Evolutionary conservation across 2,329 filamentous ascomycete genomes (phyloP), one percentile per base, ranked within the genome.

Genomic region (Hypomyces rosellus): DNA sequence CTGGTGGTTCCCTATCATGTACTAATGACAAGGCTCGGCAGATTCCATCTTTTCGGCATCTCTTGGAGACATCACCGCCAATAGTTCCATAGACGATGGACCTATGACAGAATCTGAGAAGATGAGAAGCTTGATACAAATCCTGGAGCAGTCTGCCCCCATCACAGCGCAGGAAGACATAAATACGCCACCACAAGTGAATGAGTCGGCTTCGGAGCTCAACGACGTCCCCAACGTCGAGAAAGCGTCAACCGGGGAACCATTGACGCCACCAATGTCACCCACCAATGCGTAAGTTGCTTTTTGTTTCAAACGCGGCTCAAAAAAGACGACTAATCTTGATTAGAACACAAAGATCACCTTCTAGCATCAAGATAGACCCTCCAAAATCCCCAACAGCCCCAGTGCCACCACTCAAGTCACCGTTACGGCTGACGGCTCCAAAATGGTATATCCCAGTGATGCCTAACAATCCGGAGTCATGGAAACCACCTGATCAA

Each of bases 201-300:
- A 41, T 34, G 18, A 18, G 25, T 16, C 33, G 18, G 22, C 3
- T 15, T 22, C 18, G 18, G 12, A 30, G 18, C 8, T 7, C 20
- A 25, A 33, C 25, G 20, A 12, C 18, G 42, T 34, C 20, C 33
- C 47, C 14, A 40, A 16, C 30, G 30, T 34, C 12, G n/a, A 33
- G n/a, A 41, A 3, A 14, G 11, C 5, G n/a, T 30, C 34, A 38
- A 38, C 45, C n/a, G 9, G 38, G n/a, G 59, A 61, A 16, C 63
- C 61, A 2, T 56, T 57, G 8, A 61, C 64, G 15, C 61, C 64
- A 36, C 59, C 62, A 13, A 61, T 63, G 14, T 57, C 65, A 5
- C 62, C 63, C 4, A 59, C 61, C 11, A 57, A 56, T 45, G 52
- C 42, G 68, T 69, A 59, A 57, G 63, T 40, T 34, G 33, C 34